Conservation (phyloP, 106 monocot genomes). For the Apostasia shenzhenica region DNA sequence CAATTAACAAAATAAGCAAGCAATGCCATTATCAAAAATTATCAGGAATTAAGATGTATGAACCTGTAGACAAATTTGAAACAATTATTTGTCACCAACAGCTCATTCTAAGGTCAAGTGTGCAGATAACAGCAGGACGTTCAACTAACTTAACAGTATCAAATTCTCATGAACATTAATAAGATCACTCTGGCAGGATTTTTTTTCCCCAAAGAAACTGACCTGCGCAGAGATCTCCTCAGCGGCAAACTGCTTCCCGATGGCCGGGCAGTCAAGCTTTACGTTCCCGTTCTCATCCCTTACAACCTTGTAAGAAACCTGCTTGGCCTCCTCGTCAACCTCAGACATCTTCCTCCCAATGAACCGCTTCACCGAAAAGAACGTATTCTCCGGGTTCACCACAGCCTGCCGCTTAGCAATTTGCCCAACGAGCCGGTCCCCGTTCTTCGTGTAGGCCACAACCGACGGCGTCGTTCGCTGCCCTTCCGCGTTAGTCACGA, state of each 20-base stretch:
- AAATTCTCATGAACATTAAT: no score
- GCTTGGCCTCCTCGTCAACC: conserved; percentile 91
- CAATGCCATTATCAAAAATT: no score
- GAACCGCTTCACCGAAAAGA: conserved; percentile 91
- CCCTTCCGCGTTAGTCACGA: conserved; percentile 92
- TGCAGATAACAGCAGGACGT: no score
- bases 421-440: conserved; percentile 85
- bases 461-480: conserved; percentile 96
- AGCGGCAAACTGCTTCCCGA: conserved; percentile 91
- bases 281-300: conserved; percentile 89
- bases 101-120: no score
- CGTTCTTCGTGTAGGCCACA: conserved; percentile 89
- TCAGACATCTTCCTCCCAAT: conserved; percentile 90
- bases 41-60: no score
- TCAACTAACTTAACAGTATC: no score
- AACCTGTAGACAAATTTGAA: no score
- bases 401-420: conserved; percentile 97
- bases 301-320: conserved; percentile 75
- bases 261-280: conserved; percentile 89
- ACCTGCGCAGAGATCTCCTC: conserved; percentile 99
- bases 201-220: neutral
- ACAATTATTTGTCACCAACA: no score
- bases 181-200: no score
- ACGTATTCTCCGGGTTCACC: conserved; percentile 94
- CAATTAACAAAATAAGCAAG: no score